Percentiles rank a stretch among this genome's conserved stretches.
These are phyloP conservation scores for Globisporangium nagaii DNA, from an alignment of 352 stramenopile species.

Conservation along the genomic window DNA sequence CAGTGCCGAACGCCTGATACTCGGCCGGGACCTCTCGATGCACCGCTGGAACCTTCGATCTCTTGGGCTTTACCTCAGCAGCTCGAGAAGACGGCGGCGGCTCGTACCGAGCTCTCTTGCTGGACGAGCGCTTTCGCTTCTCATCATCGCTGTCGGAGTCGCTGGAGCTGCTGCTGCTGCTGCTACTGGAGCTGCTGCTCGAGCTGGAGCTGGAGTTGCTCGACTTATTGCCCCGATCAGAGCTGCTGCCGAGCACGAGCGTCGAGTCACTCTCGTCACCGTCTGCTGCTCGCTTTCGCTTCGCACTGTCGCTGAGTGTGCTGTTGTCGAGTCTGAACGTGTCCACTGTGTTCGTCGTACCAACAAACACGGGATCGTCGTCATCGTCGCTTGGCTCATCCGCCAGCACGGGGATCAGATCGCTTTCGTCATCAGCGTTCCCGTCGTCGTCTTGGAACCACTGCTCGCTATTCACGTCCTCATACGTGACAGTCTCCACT, in stretches of 20 bases:
- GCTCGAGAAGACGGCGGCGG: background rate
- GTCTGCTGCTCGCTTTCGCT: slow-evolving; percentile 9
- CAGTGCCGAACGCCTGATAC: slow-evolving; percentile 42
- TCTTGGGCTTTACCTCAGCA: background rate
- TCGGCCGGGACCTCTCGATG: slow-evolving; percentile 22
- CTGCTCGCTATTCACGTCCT: slow-evolving; percentile 3
- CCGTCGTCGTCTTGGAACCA: slow-evolving; percentile 12
- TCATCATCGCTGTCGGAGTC: slow-evolving; percentile 14
- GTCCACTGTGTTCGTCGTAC: background rate
- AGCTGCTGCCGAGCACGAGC: slow-evolving; percentile 14
- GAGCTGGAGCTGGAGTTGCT: slow-evolving; percentile 17
- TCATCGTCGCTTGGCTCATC: slow-evolving; percentile 5
- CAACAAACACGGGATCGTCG: slow-evolving; percentile 9
- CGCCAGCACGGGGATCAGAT: slow-evolving; percentile 6
- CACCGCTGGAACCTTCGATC: slow-evolving; percentile 13
- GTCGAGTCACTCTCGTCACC: slow-evolving; percentile 23
- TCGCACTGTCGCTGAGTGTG: background rate
- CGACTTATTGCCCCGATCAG: slow-evolving; percentile 7
- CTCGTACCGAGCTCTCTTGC: slow-evolving; percentile 11
- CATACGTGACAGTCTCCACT: background rate
- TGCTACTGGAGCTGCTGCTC: slow-evolving; percentile 16
- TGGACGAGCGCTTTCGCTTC: background rate
- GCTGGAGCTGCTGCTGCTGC: slow-evolving; percentile 8
- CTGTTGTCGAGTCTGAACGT: background rate
- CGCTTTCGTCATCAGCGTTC: slow-evolving; percentile 1